Conservation (phyloP, 2,329 filamentous ascomycete species). For the Pestalotiopsis sp. region DNA sequence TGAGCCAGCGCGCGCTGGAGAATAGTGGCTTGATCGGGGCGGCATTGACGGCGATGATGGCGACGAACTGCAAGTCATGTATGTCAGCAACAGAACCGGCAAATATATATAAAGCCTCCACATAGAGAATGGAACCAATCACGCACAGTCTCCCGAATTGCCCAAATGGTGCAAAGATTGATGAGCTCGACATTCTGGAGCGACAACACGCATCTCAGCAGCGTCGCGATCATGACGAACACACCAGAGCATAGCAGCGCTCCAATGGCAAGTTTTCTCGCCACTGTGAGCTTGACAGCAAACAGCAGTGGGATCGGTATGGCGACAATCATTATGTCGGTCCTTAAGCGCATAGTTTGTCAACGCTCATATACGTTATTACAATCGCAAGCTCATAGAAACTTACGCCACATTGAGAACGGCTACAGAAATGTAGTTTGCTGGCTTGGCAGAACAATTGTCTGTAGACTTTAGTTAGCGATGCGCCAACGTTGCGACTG, state of each 20-base stretch:
- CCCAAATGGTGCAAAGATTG: conserved; percentile 43
- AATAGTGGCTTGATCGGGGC: conserved; percentile 44
- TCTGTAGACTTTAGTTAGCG: not conserved
- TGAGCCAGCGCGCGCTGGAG: conserved; percentile 34
- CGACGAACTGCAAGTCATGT: conserved; percentile 37
- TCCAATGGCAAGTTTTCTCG: conserved; percentile 40
- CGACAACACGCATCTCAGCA: conserved; percentile 43
- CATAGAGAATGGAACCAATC: not conserved
- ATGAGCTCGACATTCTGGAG: conserved; percentile 37
- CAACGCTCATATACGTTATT: not conserved
- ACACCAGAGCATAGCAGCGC: conserved; percentile 43
- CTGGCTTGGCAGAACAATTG: not conserved
- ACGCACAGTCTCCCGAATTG: conserved; percentile 42
- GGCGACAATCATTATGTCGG: conserved; percentile 39
- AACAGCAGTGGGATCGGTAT: conserved; percentile 44
- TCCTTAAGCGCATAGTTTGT: conserved; percentile 26
- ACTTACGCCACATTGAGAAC: conserved; percentile 1
- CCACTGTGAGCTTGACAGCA: conserved; percentile 39
- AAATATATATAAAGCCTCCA: not conserved
- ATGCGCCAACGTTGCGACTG: too few relatives aligned
- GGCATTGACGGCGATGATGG: conserved; percentile 45
- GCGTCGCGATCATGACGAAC: conserved; percentile 44
- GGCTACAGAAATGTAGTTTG: not conserved
- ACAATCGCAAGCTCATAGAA: not conserved
- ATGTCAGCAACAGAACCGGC: not conserved